Evolutionary conservation across 257 asterid species (phyloP).

Genomic region (Nicotiana paniculata): DNA sequence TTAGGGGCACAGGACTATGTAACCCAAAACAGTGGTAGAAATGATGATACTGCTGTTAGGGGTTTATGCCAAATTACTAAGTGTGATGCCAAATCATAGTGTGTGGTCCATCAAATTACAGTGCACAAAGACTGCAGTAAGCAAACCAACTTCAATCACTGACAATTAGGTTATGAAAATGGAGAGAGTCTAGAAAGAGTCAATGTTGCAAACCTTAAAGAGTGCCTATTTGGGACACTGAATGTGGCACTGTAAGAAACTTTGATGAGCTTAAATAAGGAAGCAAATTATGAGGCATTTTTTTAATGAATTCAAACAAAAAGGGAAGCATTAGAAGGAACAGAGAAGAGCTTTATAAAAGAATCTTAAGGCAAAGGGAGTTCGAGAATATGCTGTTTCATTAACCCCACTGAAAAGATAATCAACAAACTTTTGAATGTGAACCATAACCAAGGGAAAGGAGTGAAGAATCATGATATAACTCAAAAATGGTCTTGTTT

Average conservation of each 20-base stretch:
- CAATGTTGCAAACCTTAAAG: background rate
- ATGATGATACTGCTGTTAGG: background rate
- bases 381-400: background rate
- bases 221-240: background rate
- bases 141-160: background rate
- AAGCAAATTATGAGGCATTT: background rate
- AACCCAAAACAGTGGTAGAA: background rate
- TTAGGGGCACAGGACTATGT: background rate
- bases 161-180: background rate
- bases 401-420: background rate
- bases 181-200: background rate
- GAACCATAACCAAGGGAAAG: background rate
- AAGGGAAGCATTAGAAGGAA: background rate
- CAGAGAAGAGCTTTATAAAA: background rate
- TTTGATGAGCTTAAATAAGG: background rate
- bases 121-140: background rate
- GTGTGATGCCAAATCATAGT: background rate
- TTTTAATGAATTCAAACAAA: background rate
- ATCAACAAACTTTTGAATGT: background rate
- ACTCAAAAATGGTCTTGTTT: background rate
- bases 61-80: background rate
- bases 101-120: background rate
- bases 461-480: background rate
- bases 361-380: background rate
- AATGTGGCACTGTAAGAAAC: background rate